Percentiles rank a stretch among this genome's conserved stretches.
Evolutionary conservation across 495 filamentous ascomycete species (phyloP).

Genomic region (Aspergillus nidulans): DNA sequence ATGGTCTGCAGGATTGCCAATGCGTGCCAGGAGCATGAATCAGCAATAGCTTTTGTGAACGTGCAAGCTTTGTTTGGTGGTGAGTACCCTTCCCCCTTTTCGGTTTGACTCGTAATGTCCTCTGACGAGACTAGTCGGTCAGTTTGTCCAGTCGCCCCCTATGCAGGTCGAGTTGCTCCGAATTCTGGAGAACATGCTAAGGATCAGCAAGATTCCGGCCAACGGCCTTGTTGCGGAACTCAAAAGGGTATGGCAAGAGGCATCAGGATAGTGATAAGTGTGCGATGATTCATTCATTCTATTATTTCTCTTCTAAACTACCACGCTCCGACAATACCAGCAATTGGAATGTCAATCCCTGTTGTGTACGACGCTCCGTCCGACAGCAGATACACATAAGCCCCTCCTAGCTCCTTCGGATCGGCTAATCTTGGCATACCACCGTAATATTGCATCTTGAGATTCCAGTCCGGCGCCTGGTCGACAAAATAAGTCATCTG

Average conservation of each 20-base stretch:
- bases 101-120: neutral
- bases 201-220: slow-evolving; percentile 9
- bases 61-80: slow-evolving; percentile 8
- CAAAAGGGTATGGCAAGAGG: slow-evolving; percentile 2
- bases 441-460: slow-evolving; percentile 37
- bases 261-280: neutral
- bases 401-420: slow-evolving; percentile 26
- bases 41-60: slow-evolving; percentile 8
- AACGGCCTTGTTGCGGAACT: slow-evolving; percentile 8
- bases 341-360: slow-evolving; percentile 29
- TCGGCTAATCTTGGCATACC: slow-evolving; percentile 28
- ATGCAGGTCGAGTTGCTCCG: slow-evolving; percentile 3
- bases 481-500: slow-evolving; percentile 14
- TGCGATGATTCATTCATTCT: neutral
- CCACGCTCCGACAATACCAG: slow-evolving; percentile 38
- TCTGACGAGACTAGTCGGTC: slow-evolving; percentile 5
- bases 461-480: slow-evolving; percentile 13
- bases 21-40: slow-evolving; percentile 10
- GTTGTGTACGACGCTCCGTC: slow-evolving; percentile 27
- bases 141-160: slow-evolving; percentile 8
- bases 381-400: slow-evolving; percentile 26
- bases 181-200: slow-evolving; percentile 8
- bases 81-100: neutral
- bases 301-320: slow-evolving; percentile 8
- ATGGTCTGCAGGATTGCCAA: slow-evolving; percentile 17